A percentile compares a stretch with the other conserved stretches of the same genome.
Evolutionary conservation across 331 rosid species (phyloP).

Genomic region (Arachis monticola): DNA sequence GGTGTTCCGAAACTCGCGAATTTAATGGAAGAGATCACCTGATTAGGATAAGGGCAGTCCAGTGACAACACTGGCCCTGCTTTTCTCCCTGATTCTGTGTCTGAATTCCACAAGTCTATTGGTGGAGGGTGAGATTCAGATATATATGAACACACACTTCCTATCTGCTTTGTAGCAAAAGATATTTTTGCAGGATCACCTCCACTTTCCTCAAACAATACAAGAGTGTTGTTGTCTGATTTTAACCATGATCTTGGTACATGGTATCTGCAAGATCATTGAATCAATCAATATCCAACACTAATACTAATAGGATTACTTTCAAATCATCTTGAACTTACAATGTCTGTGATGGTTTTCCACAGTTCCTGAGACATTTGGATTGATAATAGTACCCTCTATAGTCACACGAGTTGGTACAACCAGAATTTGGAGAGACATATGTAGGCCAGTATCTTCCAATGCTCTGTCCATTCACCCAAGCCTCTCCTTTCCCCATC

Average conservation of each 20-base stretch:
- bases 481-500: conserved; percentile 94
- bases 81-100: conserved; percentile 47
- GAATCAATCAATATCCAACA: conserved; percentile 20
- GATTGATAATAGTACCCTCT: conserved; percentile 57
- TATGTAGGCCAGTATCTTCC: conserved; percentile 90
- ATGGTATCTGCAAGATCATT: conserved; percentile 64
- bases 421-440: conserved; percentile 54
- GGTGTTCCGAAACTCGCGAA: conserved; percentile 95
- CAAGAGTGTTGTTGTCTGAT: conserved; percentile 69
- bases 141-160: conserved; percentile 73
- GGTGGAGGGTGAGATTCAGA: conserved; percentile 89
- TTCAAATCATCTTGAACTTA: conserved; percentile 46
- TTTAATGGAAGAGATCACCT: conserved; percentile 76
- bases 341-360: conserved; percentile 86
- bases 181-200: conserved; percentile 76
- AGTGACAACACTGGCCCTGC: conserved; percentile 61
- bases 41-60: conserved; percentile 78
- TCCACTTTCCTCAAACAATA: conserved; percentile 87
- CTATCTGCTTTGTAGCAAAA: conserved; percentile 62
- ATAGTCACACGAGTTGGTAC: conserved; percentile 62
- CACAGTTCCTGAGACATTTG: conserved; percentile 86
- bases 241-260: conserved; percentile 84
- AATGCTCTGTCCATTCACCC: conserved; percentile 98
- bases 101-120: conserved; percentile 66
- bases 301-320: neutral